Base-by-base conservation (phyloP, 2,329 filamentous ascomycete species). In the Ophiostoma sp. region DNA sequence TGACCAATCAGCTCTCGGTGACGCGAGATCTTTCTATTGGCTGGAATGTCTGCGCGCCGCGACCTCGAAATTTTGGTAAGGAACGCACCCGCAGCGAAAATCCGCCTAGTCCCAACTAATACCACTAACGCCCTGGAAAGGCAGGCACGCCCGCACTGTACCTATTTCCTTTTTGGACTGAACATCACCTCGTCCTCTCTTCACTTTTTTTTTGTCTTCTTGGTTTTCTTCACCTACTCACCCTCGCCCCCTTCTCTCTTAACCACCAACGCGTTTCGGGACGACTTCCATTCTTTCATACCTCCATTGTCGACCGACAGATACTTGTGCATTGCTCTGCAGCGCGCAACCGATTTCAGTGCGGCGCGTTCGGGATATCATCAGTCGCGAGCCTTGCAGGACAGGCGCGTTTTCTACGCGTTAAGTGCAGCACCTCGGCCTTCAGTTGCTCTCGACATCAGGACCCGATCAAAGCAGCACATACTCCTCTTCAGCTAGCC, bases 381-480 rank as follows among this genome's bases (percentile, higher is more conserved):
- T 44, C 16, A 62, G 65, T 38, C 66, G 42, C 16, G 27, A 64
- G 47, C 44, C 42, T 62, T 47, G 66, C 58, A 55, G 42, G 52
- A 64, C 36, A 68, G 64, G 65, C 70, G 70, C 68, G 69, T 69
- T 70, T 64, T 44, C 45, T 62, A 71, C 70, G 70, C 70, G 70
- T 71, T 66, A 69, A 71, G 70, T 71, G 69, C 63, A 49, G 58
- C 62, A 63, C 52, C 47, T 42, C 47, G 65, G 45, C 40, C 42
- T 27, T 27, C 27, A 27, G 27, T 27, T 2, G 27, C 27, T 58
- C 44, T 41, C 44, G 18, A n/a, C 55, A 47, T 16, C 14, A 49
- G 27, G 27, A 27, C 41, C 55, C 40, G 14, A 5, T 8, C n/a
- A 40, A 49, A n/a, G 6, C 14, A 6, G 44, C 9, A 62, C 12